A percentile compares a stretch with the other conserved stretches of the same genome.
phyloP scores from a whole-genome alignment of 352 stramenopile species.

The Phytophthora sansomeana region DNA sequence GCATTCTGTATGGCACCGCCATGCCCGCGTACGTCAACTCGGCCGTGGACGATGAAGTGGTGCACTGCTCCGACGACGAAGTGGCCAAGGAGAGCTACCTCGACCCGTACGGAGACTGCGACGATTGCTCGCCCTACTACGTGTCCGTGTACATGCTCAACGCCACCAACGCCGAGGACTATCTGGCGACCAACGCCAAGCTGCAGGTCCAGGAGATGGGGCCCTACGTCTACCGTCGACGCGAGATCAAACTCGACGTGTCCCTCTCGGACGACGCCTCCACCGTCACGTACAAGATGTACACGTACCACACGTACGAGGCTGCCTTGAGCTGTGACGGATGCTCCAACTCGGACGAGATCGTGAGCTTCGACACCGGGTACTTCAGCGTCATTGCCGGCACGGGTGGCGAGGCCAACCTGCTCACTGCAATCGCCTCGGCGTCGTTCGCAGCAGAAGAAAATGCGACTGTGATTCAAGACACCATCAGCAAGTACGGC shows the following conservation, averaged over 20 bases:
- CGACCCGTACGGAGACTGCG: constrained; percentile 76
- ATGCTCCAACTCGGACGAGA: constrained; percentile 66
- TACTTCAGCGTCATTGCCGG: constrained; percentile 77
- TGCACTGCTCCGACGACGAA: constrained; percentile 50
- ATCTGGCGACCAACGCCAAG: constrained; percentile 56
- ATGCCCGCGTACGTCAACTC: constrained; percentile 62
- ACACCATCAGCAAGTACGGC: constrained; percentile 49
- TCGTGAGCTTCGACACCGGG: constrained; percentile 63
- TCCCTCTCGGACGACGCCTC: constrained; percentile 58
- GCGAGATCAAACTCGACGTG: constrained; percentile 70
- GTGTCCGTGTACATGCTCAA: constrained; percentile 74
- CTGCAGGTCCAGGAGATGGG: constrained; percentile 73
- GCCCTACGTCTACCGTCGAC: constrained; percentile 75
- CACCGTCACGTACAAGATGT: constrained; percentile 77
- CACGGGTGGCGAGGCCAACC: constrained; percentile 68
- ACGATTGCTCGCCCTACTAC: constrained; percentile 83
- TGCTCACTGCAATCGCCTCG: constrained; percentile 52
- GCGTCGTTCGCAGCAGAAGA: constrained; percentile 51
- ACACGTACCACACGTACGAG: constrained; percentile 79
- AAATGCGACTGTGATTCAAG: constrained; percentile 27
- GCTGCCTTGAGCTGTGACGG: constrained; percentile 53
- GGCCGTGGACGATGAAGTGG: constrained; percentile 46
- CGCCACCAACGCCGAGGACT: constrained; percentile 75
- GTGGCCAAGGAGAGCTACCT: constrained; percentile 52
- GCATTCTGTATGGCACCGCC: constrained; percentile 62